phyloP scores from a whole-genome alignment of 2,329 filamentous ascomycete genomes.

The Calonectria henricotiae region DNA sequence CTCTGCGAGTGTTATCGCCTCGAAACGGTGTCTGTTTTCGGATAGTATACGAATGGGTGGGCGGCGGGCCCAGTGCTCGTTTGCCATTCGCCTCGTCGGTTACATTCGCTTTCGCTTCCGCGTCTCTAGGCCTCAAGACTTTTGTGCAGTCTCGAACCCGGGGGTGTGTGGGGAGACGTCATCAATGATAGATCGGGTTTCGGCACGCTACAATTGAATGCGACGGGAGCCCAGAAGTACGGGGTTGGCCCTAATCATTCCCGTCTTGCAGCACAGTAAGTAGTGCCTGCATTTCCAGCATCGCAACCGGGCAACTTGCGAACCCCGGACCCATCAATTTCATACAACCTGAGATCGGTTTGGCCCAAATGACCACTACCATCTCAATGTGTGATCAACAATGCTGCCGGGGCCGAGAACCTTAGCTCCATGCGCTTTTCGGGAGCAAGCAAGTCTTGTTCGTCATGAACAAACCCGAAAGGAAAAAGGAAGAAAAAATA shows the following conservation, averaged over 20 bases:
- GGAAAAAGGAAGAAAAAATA: not conserved
- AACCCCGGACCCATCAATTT: slow-evolving; percentile 14
- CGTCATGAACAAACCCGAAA: not conserved
- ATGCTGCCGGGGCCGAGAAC: slow-evolving; percentile 6
- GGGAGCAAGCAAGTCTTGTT: not conserved
- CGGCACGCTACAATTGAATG: slow-evolving; percentile 14
- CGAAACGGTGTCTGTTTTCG: slow-evolving; percentile 50
- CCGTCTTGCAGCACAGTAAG: not conserved
- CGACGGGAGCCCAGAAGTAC: slow-evolving; percentile 7
- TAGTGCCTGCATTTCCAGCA: slow-evolving; percentile 7
- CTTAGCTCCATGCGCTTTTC: not conserved
- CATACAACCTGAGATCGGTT: slow-evolving; percentile 2
- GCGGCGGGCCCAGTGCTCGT: slow-evolving; percentile 1
- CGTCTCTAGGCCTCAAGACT: not conserved
- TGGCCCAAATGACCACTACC: not conserved
- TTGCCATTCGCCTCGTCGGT: slow-evolving; percentile 26
- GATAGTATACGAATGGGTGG: slow-evolving; percentile 22
- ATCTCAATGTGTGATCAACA: slow-evolving; percentile 2
- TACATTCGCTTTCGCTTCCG: slow-evolving; percentile 31
- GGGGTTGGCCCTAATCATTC: slow-evolving; percentile 22
- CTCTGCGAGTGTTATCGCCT: slow-evolving; percentile 22
- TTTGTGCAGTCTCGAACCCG: slow-evolving; percentile 11
- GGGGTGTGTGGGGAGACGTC: slow-evolving; percentile 19
- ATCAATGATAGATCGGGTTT: slow-evolving; percentile 18
- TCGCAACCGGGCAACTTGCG: slow-evolving; percentile 16